Conservation (phyloP, 2,329 filamentous ascomycete species). For the Venturia carpophila region DNA sequence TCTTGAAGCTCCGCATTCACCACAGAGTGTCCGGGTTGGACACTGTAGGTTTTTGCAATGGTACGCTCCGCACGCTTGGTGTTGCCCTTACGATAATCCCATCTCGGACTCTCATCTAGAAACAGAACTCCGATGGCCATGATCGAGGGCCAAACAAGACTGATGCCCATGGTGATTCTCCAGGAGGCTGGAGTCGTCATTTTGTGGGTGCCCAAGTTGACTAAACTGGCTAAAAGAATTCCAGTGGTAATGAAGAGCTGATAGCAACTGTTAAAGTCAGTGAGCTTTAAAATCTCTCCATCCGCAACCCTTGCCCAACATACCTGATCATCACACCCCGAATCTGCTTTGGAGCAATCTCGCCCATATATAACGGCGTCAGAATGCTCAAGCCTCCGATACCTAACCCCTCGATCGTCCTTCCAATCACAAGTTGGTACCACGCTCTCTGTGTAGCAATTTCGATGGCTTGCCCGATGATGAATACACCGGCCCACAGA, state of each 20-base stretch:
- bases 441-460: slow-evolving; percentile 34
- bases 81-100: slow-evolving; percentile 49
- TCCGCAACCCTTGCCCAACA: background rate
- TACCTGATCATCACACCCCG: slow-evolving; percentile 51
- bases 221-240: slow-evolving; percentile 46
- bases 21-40: slow-evolving; percentile 46
- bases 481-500: slow-evolving; percentile 38
- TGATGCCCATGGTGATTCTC: slow-evolving; percentile 56
- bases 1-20: slow-evolving; percentile 47
- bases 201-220: slow-evolving; percentile 54
- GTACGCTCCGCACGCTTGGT: slow-evolving; percentile 43
- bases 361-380: slow-evolving; percentile 54
- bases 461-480: slow-evolving; percentile 37
- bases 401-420: slow-evolving; percentile 27
- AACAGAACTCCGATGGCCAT: slow-evolving; percentile 7
- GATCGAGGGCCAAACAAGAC: slow-evolving; percentile 48
- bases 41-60: slow-evolving; percentile 48
- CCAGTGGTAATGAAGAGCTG: slow-evolving; percentile 64
- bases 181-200: slow-evolving; percentile 46
- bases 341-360: slow-evolving; percentile 56
- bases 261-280: slow-evolving; percentile 40
- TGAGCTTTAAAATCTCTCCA: background rate
- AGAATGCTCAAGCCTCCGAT: slow-evolving; percentile 12
- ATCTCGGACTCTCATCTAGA: slow-evolving; percentile 40
- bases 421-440: slow-evolving; percentile 41